These are phyloP conservation scores for Mycena pura DNA, from an alignment of 768 basidiomycete species.

Conservation along the genomic window DNA sequence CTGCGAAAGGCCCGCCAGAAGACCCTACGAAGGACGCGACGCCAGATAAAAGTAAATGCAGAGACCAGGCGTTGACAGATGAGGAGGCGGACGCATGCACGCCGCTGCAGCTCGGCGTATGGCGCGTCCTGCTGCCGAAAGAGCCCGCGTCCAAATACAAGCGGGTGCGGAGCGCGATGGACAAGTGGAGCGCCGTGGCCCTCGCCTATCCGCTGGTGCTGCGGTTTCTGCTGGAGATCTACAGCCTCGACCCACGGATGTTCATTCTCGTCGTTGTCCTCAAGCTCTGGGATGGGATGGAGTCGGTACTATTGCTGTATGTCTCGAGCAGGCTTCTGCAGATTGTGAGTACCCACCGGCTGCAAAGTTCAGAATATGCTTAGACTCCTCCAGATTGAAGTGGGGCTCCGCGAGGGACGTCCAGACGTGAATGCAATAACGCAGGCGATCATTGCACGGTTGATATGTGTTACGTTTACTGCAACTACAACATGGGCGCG, in stretches of 20 bases:
- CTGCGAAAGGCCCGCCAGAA: too few relatives aligned
- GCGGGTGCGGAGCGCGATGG: background rate
- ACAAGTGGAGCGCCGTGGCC: conserved; percentile 3
- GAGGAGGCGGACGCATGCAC: conserved; percentile 11
- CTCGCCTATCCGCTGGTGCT: conserved; percentile 9
- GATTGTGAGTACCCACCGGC: background rate
- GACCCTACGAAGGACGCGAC: too few relatives aligned
- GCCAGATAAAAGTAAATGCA: background rate
- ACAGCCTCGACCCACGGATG: background rate
- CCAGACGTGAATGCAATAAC: conserved; percentile 7
- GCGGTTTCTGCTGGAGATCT: conserved; percentile 15
- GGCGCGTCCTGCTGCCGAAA: conserved; percentile 15
- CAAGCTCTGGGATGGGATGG: conserved; percentile 9
- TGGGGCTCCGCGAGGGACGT: conserved; percentile 11
- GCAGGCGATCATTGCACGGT: conserved; percentile 2
- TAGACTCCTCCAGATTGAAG: conserved; percentile 3
- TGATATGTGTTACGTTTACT: background rate
- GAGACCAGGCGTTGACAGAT: background rate
- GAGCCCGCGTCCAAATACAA: background rate
- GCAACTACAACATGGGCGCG: conserved; percentile 8
- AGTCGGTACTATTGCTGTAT: conserved; percentile 12
- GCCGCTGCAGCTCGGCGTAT: conserved; percentile 13
- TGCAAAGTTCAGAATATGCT: background rate
- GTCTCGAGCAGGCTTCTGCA: conserved; percentile 3
- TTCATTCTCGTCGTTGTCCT: conserved; percentile 2